These are phyloP conservation scores for Mycena epipterygia DNA, from an alignment of 768 basidiomycete species.

Conservation along the genomic window DNA sequence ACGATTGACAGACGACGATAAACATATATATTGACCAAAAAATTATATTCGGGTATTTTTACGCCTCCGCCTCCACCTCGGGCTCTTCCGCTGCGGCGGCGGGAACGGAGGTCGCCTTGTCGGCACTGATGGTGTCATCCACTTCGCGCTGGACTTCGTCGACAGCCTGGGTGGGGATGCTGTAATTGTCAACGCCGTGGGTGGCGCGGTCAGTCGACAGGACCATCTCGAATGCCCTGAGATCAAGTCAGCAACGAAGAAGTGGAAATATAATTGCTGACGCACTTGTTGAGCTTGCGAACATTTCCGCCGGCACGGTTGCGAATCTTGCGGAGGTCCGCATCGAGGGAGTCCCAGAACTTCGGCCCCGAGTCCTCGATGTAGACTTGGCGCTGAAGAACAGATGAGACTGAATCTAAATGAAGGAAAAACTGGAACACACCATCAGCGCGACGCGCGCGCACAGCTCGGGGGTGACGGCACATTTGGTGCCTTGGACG, in stretches of 20 bases:
- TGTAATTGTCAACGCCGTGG: conserved; percentile 15
- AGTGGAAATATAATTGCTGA: background rate
- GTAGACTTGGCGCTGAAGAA: conserved; percentile 4
- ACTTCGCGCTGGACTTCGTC: background rate
- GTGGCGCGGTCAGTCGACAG: conserved; percentile 3
- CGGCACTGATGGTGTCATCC: conserved; percentile 1
- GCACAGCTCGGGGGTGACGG: background rate
- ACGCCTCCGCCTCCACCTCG: background rate
- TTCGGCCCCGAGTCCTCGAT: background rate
- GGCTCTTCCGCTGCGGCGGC: background rate
- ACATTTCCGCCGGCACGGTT: background rate
- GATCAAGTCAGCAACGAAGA: background rate
- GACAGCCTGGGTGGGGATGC: background rate
- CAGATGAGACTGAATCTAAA: background rate
- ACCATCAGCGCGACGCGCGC: conserved; percentile 11
- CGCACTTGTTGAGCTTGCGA: conserved; percentile 2
- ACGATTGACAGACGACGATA: background rate
- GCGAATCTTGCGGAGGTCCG: background rate
- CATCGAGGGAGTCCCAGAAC: background rate
- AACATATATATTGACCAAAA: no score
- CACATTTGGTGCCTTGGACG: conserved; percentile 11
- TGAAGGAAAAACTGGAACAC: background rate
- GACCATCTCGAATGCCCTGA: conserved; percentile 15
- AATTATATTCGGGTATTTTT: background rate
- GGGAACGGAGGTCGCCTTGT: conserved; percentile 1